Percentiles rank a stretch among this genome's conserved stretches.
Evolutionary conservation across 1,284 basidiomycete genomes (phyloP).

Genomic region (Sutorius eximius): DNA sequence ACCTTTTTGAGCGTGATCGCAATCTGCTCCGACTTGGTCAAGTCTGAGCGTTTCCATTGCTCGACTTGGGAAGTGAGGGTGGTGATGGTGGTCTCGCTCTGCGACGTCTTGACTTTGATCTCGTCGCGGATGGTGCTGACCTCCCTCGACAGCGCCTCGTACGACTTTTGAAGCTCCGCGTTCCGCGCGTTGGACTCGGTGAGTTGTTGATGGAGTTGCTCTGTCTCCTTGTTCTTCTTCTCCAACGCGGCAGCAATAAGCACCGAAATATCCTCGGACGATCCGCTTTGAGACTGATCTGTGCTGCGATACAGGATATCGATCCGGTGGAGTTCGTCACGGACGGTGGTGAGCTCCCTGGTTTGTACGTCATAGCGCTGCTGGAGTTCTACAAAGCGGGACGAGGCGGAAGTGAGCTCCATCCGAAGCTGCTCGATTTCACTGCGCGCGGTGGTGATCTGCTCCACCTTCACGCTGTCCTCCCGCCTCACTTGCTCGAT

Average conservation of each 20-base stretch:
- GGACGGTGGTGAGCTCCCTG: background rate
- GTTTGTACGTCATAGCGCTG: background rate
- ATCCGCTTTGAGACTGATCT: background rate
- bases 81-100: background rate
- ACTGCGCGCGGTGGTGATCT: background rate
- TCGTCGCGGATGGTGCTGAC: background rate
- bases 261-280: background rate
- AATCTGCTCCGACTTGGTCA: background rate
- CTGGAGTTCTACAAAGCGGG: conserved; percentile 2
- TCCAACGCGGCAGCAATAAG: background rate
- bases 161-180: background rate
- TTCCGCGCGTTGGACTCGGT: no score
- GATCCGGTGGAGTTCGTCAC: conserved; percentile 1
- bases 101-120: background rate
- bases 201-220: background rate
- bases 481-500: background rate
- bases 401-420: conserved; percentile 6
- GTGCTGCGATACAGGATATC: background rate
- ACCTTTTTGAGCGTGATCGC: background rate
- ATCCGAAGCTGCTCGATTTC: conserved; percentile 4
- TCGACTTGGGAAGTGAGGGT: background rate
- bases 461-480: background rate
- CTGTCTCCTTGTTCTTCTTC: conserved; percentile 7
- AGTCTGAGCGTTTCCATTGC: background rate
- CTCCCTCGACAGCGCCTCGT: conserved; percentile 2